Evolutionary conservation across 2,329 filamentous ascomycete species (phyloP).

Genomic region (Aspergillaceae sp.): DNA sequence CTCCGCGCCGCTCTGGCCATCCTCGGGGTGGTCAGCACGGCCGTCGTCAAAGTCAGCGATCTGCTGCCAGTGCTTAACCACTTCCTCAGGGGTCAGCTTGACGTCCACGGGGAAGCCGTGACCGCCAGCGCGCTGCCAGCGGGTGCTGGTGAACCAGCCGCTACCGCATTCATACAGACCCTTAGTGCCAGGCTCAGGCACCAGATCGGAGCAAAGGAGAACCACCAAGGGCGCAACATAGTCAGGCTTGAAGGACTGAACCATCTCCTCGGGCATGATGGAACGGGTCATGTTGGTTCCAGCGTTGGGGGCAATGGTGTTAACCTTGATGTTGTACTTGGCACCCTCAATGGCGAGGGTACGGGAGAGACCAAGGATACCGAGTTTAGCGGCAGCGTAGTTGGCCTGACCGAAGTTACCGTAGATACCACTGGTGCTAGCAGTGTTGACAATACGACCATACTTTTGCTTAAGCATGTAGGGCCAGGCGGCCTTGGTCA

Average conservation of each 20-base stretch:
- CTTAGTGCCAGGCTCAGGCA: conserved; percentile 73
- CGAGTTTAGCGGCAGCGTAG: conserved; percentile 84
- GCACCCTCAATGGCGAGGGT: conserved; percentile 84
- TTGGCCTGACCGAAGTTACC: conserved; percentile 99
- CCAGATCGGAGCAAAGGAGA: conserved; percentile 76
- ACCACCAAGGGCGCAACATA: conserved; percentile 92
- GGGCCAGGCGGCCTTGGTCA: conserved; percentile 95
- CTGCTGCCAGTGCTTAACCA: conserved; percentile 64
- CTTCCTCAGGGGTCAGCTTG: conserved; percentile 72
- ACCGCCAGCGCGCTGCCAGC: conserved; percentile 89
- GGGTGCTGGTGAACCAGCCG: conserved; percentile 83
- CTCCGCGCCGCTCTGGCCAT: conserved; percentile 65
- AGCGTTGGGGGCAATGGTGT: conserved; percentile 96
- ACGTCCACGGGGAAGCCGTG: conserved; percentile 86
- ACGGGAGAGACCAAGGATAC: conserved; percentile 90
- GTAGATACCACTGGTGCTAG: conserved; percentile 94
- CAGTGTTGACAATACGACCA: conserved; percentile 92
- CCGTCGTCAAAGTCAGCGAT: conserved; percentile 84
- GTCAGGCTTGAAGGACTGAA: conserved; percentile 98
- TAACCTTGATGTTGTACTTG: conserved; percentile 97
- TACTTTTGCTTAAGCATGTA: conserved; percentile 99
- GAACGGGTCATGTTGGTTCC: conserved; percentile 91
- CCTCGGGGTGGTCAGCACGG: conserved; percentile 76
- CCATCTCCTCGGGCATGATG: conserved; percentile 92
- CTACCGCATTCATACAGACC: conserved; percentile 90